Conservation (phyloP, 2,329 filamentous ascomycete species). For the Verticillium tricorpus region DNA sequence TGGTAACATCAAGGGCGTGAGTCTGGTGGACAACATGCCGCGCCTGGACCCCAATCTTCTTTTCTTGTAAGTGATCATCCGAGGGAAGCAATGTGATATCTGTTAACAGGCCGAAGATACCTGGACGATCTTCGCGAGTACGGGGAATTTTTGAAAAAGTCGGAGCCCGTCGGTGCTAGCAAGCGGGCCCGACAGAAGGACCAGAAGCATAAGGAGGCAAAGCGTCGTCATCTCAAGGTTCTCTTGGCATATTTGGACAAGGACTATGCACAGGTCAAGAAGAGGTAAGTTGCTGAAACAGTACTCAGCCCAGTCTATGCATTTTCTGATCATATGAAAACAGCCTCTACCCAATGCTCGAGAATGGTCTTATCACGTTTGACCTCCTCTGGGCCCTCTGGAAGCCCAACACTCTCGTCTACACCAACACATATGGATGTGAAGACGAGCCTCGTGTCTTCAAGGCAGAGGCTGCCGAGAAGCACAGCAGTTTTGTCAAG, state of each 20-base stretch:
- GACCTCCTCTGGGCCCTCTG: constrained; percentile 85
- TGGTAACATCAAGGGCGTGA: constrained; percentile 73
- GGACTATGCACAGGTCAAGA: constrained; percentile 75
- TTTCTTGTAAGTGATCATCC: constrained; percentile 46
- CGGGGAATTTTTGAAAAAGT: constrained; percentile 60
- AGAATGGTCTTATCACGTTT: constrained; percentile 81
- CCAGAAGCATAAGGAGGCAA: constrained; percentile 51
- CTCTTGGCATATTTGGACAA: constrained; percentile 73
- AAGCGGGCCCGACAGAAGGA: constrained; percentile 59
- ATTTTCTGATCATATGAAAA: constrained; percentile 22
- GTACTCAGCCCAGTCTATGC: too few species aligned
- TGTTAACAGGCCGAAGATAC: constrained; percentile 44
- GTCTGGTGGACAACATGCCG: constrained; percentile 74
- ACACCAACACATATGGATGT: constrained; percentile 71
- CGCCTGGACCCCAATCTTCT: constrained; percentile 67
- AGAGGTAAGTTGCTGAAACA: constrained; percentile 32
- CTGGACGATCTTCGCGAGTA: constrained; percentile 68
- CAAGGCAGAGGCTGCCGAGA: constrained; percentile 72
- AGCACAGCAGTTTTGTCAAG: constrained; percentile 63
- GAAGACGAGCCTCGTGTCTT: constrained; percentile 75
- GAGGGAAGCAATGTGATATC: too few species aligned
- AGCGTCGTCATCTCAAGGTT: constrained; percentile 64
- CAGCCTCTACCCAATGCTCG: constrained; percentile 73
- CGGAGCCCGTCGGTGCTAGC: constrained; percentile 39
- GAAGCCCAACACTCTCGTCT: constrained; percentile 80